Conservation (phyloP, 2,329 filamentous ascomycete genomes). For the Epichloe uncinata region DNA sequence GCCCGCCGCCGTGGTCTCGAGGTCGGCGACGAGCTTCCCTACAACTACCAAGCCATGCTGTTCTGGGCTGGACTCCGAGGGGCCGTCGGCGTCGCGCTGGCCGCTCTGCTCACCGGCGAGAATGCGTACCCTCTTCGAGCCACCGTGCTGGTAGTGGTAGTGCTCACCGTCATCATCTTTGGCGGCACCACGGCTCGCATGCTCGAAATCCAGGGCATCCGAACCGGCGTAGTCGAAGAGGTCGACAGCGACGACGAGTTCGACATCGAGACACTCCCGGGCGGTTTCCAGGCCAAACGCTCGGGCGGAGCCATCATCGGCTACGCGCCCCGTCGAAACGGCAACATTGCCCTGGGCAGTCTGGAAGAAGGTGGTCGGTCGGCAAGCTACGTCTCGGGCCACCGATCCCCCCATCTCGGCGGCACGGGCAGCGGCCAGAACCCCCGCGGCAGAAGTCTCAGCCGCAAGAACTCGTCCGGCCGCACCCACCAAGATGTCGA, state of each 20-base stretch:
- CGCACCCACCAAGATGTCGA: conserved; percentile 35
- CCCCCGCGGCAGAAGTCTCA: conserved; percentile 36
- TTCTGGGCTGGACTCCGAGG: conserved; percentile 96
- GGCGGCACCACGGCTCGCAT: conserved; percentile 94
- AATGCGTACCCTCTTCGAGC: conserved; percentile 76
- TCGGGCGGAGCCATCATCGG: conserved; percentile 66
- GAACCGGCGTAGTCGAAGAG: conserved; percentile 91
- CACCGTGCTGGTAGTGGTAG: conserved; percentile 93
- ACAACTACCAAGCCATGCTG: conserved; percentile 98
- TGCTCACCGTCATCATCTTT: conserved; percentile 96
- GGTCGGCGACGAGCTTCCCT: conserved; percentile 76
- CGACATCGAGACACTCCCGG: conserved; percentile 70
- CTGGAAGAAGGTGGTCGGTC: conserved; percentile 26
- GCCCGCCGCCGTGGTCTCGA: conserved; percentile 62
- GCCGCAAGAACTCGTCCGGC: conserved; percentile 35
- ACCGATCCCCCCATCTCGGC: conserved; percentile 30
- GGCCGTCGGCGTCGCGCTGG: conserved; percentile 88
- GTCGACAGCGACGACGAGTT: conserved; percentile 98
- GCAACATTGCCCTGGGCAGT: conserved; percentile 44
- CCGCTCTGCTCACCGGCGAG: conserved; percentile 71
- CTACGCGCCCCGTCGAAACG: conserved; percentile 56
- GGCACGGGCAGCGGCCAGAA: conserved; percentile 24
- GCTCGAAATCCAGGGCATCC: conserved; percentile 94
- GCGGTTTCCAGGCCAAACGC: conserved; percentile 68
- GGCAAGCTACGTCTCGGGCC: conserved; percentile 40